Evolutionary conservation across 208 protist species (phyloP).

Genomic region (Leishmania tarentolae): DNA sequence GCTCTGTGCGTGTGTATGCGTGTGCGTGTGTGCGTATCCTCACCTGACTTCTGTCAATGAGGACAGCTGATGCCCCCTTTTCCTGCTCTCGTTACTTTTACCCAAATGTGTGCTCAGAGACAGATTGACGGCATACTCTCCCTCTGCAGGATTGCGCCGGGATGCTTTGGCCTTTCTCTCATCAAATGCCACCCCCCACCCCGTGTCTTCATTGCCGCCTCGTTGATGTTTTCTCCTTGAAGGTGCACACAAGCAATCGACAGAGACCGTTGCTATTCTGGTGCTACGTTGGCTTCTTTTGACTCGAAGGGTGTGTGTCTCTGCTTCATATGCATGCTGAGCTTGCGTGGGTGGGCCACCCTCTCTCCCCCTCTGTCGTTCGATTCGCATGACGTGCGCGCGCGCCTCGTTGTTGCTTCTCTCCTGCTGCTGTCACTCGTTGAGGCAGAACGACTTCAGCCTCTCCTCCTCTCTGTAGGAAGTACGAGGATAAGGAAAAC

Average conservation of each 20-base stretch:
- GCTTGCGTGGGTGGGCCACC: too few relatives aligned
- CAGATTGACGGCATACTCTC: too few relatives aligned
- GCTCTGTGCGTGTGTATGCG: background rate
- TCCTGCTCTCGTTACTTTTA: too few relatives aligned
- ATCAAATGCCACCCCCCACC: too few relatives aligned
- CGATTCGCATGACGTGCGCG: too few relatives aligned
- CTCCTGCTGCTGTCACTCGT: background rate
- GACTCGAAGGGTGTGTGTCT: background rate
- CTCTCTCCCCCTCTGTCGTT: too few relatives aligned
- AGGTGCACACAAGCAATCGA: background rate
- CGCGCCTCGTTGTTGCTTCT: background rate
- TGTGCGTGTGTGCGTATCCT: background rate
- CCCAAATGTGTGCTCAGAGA: too few relatives aligned
- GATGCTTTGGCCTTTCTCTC: too few relatives aligned
- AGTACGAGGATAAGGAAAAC: background rate
- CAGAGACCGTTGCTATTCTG: background rate
- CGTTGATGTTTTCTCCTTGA: too few relatives aligned
- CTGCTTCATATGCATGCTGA: background rate
- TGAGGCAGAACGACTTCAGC: background rate
- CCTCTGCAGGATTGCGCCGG: too few relatives aligned
- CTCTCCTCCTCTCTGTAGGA: background rate
- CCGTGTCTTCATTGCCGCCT: too few relatives aligned
- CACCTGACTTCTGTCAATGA: background rate
- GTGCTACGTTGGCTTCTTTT: background rate
- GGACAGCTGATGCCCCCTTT: too few relatives aligned